phyloP scores from a whole-genome alignment of 2,329 filamentous ascomycete genomes.

The Drechslerella stenobrocha region DNA sequence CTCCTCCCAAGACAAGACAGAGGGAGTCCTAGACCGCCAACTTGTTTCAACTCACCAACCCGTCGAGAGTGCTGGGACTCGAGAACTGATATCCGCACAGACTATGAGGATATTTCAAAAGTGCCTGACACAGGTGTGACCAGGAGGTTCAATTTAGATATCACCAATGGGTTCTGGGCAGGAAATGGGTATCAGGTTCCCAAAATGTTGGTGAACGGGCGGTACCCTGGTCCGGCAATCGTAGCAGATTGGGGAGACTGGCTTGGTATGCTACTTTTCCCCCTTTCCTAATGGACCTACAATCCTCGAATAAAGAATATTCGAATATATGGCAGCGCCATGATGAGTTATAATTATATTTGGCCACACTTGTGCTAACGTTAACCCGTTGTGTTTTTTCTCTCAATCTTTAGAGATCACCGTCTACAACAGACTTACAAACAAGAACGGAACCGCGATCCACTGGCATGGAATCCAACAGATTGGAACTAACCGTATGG shows the following conservation, averaged over 20 bases:
- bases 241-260: constrained; percentile 66
- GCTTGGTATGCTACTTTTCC: constrained; percentile 17
- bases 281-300: no score
- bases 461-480: constrained; percentile 66
- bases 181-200: constrained; percentile 62
- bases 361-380: no score
- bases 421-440: constrained; percentile 57
- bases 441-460: constrained; percentile 57
- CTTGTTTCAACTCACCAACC: neutral
- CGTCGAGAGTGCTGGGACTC: constrained; percentile 25
- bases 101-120: constrained; percentile 30
- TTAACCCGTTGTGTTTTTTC: no score
- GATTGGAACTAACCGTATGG: constrained; percentile 58
- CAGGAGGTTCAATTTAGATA: constrained; percentile 60
- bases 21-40: no score
- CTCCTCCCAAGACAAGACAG: no score
- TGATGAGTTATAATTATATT: no score
- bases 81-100: constrained; percentile 15
- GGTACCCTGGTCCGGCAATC: constrained; percentile 69
- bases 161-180: constrained; percentile 61
- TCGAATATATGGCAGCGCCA: no score
- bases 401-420: constrained; percentile 53
- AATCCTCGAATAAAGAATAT: no score
- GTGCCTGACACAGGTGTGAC: constrained; percentile 17
- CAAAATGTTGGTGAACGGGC: constrained; percentile 64